Percentiles rank a stretch among this genome's conserved stretches.
Evolutionary conservation across 2,329 filamentous ascomycete genomes (phyloP).

Genomic region (Pestalotiopsis sp.): DNA sequence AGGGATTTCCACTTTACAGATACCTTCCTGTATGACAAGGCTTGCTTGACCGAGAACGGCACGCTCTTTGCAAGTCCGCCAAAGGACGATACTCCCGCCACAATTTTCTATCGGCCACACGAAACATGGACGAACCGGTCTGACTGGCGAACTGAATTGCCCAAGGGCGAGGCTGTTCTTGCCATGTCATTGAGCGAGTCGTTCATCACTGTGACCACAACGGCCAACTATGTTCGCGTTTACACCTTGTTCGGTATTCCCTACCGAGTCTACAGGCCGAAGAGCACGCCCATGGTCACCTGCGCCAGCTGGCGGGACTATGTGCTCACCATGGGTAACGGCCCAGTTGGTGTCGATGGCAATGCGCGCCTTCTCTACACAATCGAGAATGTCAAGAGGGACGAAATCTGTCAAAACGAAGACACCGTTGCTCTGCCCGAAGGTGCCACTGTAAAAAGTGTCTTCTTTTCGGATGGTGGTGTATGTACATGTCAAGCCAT

Average conservation of each 20-base stretch:
- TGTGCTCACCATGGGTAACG: constrained; percentile 94
- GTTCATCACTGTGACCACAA: constrained; percentile 87
- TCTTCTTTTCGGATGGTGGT: constrained; percentile 92
- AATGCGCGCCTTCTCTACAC: constrained; percentile 80
- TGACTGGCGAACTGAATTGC: constrained; percentile 90
- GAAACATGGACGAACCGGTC: constrained; percentile 91
- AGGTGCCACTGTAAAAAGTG: constrained; percentile 70
- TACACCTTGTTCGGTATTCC: constrained; percentile 93
- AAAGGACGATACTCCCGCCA: constrained; percentile 64
- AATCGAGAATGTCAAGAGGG: constrained; percentile 90
- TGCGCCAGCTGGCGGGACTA: constrained; percentile 96
- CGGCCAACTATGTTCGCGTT: constrained; percentile 83
- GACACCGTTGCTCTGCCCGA: constrained; percentile 85
- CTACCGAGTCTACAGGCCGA: constrained; percentile 85
- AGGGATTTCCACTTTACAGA: constrained; percentile 98
- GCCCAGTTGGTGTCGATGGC: constrained; percentile 77
- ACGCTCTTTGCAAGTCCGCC: constrained; percentile 82
- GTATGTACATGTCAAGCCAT: constrained; percentile 48
- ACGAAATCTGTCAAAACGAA: constrained; percentile 92
- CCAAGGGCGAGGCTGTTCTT: constrained; percentile 79
- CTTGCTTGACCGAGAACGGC: constrained; percentile 84
- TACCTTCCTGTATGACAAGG: constrained; percentile 93
- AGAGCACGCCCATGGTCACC: constrained; percentile 85
- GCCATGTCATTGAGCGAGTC: constrained; percentile 90
- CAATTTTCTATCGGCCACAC: constrained; percentile 94